These are phyloP conservation scores for Hirschfeldia incana DNA, from an alignment of 345 rosid genomes.

Conservation along the genomic window DNA sequence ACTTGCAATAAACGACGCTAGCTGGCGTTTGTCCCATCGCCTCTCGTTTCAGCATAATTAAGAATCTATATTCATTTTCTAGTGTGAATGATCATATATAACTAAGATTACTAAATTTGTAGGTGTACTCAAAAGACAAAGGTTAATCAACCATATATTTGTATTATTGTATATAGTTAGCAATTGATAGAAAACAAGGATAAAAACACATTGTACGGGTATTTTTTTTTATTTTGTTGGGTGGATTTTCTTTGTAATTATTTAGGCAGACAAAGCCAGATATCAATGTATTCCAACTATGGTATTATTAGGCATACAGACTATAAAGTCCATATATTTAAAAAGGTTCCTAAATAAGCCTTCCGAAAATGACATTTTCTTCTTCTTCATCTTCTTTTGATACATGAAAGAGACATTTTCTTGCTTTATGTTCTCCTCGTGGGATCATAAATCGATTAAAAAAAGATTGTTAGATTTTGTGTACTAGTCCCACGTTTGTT, in stretches of 20 bases:
- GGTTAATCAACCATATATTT: neutral
- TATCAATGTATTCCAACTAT: neutral
- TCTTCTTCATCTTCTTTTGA: neutral
- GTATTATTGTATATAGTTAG: neutral
- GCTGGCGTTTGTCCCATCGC: slow-evolving; percentile 13
- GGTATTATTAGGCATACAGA: neutral
- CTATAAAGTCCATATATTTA: neutral
- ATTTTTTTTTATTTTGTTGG: neutral
- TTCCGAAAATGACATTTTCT: neutral
- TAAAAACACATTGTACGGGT: neutral
- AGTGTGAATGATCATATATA: neutral
- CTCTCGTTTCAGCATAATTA: neutral
- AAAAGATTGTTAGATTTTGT: too few relatives aligned
- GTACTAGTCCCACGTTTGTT: too few relatives aligned
- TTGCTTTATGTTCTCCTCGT: neutral
- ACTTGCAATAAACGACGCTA: slow-evolving; percentile 8
- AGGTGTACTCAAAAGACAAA: neutral
- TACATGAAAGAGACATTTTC: neutral
- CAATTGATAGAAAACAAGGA: neutral
- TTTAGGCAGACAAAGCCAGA: neutral
- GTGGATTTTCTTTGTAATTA: neutral
- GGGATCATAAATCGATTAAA: neutral
- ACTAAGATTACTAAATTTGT: neutral
- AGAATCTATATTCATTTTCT: neutral
- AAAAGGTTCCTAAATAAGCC: neutral